These are phyloP conservation scores for Tricholoma sp. DNA, from an alignment of 768 basidiomycete genomes.

Conservation along the genomic window DNA sequence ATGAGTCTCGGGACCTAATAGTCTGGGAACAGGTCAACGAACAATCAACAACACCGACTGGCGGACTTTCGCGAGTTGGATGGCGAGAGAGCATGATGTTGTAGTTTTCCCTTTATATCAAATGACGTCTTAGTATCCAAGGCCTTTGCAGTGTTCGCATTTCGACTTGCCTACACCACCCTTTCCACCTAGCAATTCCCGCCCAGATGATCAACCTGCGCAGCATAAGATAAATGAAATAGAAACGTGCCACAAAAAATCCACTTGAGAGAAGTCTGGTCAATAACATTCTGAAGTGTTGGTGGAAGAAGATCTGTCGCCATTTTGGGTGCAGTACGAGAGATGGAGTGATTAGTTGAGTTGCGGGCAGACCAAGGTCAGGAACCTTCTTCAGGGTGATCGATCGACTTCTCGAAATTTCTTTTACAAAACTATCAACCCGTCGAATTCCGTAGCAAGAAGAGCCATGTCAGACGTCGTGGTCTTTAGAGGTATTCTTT, in stretches of 20 bases:
- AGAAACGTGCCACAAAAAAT: slow-evolving; percentile 87
- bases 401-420: no score
- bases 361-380: neutral
- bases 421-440: no score
- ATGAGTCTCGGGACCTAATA: neutral
- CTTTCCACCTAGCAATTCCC: slow-evolving; percentile 74
- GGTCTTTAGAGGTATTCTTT: slow-evolving; percentile 32
- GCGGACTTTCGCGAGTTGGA: slow-evolving; percentile 83
- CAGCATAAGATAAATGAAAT: slow-evolving; percentile 2
- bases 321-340: slow-evolving; percentile 29
- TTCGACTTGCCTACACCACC: slow-evolving; percentile 85
- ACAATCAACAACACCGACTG: slow-evolving; percentile 98
- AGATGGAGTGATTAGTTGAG: neutral
- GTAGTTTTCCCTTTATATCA: slow-evolving; percentile 83
- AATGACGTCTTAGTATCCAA: neutral
- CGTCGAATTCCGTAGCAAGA: slow-evolving; percentile 8
- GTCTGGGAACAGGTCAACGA: slow-evolving; percentile 25
- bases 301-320: slow-evolving; percentile 65
- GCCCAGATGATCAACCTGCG: slow-evolving; percentile 11
- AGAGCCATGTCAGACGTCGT: slow-evolving; percentile 27
- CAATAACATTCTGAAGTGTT: slow-evolving; percentile 90
- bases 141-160: neutral
- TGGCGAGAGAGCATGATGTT: slow-evolving; percentile 96
- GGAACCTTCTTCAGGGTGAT: slow-evolving; percentile 4
- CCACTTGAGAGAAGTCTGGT: slow-evolving; percentile 94